Evolutionary conservation across 176 grass and related monocot genomes (phyloP).

Genomic region (barley (Hordeum vulgare)): DNA sequence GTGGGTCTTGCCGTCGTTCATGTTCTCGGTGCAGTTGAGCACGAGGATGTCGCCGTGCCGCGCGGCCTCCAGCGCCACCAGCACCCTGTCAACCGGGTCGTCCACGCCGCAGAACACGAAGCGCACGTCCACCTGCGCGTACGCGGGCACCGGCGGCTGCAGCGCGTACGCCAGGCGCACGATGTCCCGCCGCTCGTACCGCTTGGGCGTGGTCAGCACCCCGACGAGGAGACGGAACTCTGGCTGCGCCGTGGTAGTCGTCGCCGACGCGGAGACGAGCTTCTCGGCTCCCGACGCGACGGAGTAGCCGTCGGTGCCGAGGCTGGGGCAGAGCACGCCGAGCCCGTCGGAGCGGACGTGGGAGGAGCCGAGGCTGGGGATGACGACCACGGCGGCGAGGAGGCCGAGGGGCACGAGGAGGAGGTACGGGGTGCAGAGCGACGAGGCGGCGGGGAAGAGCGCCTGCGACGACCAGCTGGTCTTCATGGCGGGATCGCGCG

Average conservation of each 20-base stretch:
- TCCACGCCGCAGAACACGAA: slow-evolving; percentile 64
- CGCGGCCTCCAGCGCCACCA: slow-evolving; percentile 40
- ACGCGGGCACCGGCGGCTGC: neutral
- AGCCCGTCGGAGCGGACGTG: slow-evolving; percentile 23
- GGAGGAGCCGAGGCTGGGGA: slow-evolving; percentile 28
- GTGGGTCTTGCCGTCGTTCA: slow-evolving; percentile 82
- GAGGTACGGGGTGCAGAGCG: slow-evolving; percentile 18
- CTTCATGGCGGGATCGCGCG: slow-evolving; percentile 18
- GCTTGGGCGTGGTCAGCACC: slow-evolving; percentile 46
- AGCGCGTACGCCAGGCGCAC: slow-evolving; percentile 66
- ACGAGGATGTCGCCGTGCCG: slow-evolving; percentile 50
- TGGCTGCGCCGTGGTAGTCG: neutral
- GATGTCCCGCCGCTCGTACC: slow-evolving; percentile 58
- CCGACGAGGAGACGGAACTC: slow-evolving; percentile 66
- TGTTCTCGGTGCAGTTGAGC: slow-evolving; percentile 76
- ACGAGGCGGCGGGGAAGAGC: neutral
- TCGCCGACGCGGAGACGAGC: neutral
- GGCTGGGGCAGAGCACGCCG: slow-evolving; percentile 25
- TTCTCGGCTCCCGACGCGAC: neutral
- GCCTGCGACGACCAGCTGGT: slow-evolving; percentile 15
- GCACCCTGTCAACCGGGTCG: slow-evolving; percentile 38
- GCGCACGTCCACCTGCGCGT: slow-evolving; percentile 48
- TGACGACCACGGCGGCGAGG: slow-evolving; percentile 25
- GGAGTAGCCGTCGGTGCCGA: neutral
- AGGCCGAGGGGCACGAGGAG: slow-evolving; percentile 33